Conservation (phyloP, 257 asterid genomes). For the Nicotiana sylvestris region DNA sequence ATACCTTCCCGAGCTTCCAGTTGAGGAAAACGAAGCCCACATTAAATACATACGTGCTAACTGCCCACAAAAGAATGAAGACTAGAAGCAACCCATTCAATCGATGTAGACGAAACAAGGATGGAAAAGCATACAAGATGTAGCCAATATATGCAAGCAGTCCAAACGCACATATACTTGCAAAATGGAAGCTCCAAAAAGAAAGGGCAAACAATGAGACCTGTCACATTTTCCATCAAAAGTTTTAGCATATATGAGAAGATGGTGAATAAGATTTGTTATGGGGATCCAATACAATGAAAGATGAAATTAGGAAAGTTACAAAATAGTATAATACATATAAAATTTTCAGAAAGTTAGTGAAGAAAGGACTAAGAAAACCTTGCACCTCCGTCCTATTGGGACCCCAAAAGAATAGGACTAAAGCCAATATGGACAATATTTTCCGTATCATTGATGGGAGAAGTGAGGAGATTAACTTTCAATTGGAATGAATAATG, state of each 20-base stretch:
- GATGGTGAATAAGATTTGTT: not conserved
- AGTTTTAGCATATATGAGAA: slow-evolving; percentile 24
- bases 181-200: slow-evolving; percentile 98
- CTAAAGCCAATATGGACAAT: slow-evolving; percentile 2
- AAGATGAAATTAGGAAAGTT: not conserved
- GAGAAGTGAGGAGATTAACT: not conserved
- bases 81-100: slow-evolving; percentile 91
- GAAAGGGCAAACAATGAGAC: slow-evolving; percentile 87
- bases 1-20: slow-evolving; percentile 87
- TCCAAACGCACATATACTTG: slow-evolving; percentile 96
- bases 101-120: slow-evolving; percentile 86
- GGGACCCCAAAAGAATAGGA: not conserved
- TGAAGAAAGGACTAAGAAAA: not conserved
- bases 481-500: not conserved
- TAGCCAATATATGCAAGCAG: slow-evolving; percentile 94
- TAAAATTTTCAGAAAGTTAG: not conserved
- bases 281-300: not conserved
- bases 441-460: not conserved
- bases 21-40: slow-evolving; percentile 83
- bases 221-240: slow-evolving; percentile 56
- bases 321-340: not conserved
- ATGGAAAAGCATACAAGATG: slow-evolving; percentile 77
- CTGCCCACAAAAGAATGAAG: slow-evolving; percentile 99
- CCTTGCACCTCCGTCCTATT: not conserved
- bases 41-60: slow-evolving; percentile 89